Conservation (phyloP, 2,329 filamentous ascomycete species). For the Paraphoma chrysanthemicola region DNA sequence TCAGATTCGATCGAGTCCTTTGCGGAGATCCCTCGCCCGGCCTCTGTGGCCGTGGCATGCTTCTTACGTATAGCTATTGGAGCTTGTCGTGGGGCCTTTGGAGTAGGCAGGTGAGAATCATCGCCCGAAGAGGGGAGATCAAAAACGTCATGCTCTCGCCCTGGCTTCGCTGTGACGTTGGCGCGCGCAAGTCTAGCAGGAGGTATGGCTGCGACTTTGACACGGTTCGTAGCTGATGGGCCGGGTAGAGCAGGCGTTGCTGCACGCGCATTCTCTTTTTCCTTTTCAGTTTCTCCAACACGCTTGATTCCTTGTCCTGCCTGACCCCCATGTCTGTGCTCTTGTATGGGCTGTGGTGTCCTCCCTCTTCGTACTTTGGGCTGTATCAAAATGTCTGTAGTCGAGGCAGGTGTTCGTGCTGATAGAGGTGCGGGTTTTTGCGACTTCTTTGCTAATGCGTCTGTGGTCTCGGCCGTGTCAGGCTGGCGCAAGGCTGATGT, state of each 20-base stretch:
- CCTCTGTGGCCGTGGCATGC: neutral
- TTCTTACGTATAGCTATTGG: slow-evolving; percentile 16
- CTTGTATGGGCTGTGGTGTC: slow-evolving; percentile 15
- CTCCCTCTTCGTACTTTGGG: slow-evolving; percentile 11
- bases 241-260: slow-evolving; percentile 14
- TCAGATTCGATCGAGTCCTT: slow-evolving; percentile 29
- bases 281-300: slow-evolving; percentile 10
- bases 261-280: slow-evolving; percentile 20
- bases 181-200: slow-evolving; percentile 9
- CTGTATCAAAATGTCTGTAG: neutral
- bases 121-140: slow-evolving; percentile 38
- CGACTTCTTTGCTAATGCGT: slow-evolving; percentile 1
- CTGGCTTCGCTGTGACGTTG: slow-evolving; percentile 7
- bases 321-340: slow-evolving; percentile 1
- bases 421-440: slow-evolving; percentile 8
- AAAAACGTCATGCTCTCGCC: slow-evolving; percentile 24
- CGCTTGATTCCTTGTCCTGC: slow-evolving; percentile 1
- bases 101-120: slow-evolving; percentile 21
- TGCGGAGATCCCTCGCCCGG: slow-evolving; percentile 6
- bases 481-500: slow-evolving; percentile 16
- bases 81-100: slow-evolving; percentile 20
- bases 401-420: neutral
- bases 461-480: slow-evolving; percentile 8
- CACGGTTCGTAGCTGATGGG: neutral
- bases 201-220: neutral